Evolutionary conservation across 2,329 filamentous ascomycete species (phyloP).

Genomic region (Epichloe sibirici): DNA sequence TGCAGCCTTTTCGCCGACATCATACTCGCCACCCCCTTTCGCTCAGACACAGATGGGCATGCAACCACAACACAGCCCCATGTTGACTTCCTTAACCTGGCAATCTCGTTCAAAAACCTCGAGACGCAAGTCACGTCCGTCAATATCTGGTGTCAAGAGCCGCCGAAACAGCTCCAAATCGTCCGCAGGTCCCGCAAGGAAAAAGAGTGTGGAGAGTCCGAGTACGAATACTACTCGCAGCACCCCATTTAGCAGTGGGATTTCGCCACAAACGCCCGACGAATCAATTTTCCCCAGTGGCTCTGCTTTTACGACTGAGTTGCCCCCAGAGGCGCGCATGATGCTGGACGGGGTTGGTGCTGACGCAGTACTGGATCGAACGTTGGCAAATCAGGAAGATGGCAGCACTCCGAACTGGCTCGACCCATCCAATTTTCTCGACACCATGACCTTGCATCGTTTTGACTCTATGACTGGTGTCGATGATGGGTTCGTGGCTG

Average conservation of each 20-base stretch:
- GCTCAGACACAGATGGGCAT: not conserved
- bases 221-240: not conserved
- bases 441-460: constrained; percentile 1
- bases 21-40: not conserved
- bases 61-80: not conserved
- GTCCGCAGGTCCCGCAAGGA: not conserved
- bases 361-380: constrained; percentile 13
- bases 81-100: not conserved
- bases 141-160: not conserved
- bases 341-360: constrained; percentile 22
- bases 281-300: constrained; percentile 7
- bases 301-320: constrained; percentile 29
- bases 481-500: constrained; percentile 2
- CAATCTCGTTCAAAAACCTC: not conserved
- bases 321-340: constrained; percentile 31
- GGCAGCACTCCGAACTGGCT: not conserved
- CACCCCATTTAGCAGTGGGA: constrained; percentile 5
- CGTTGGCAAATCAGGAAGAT: constrained; percentile 9
- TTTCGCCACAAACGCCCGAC: constrained; percentile 10
- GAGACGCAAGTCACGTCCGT: not conserved
- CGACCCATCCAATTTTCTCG: not conserved
- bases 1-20: not conserved
- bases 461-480: not conserved
- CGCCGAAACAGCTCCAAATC: constrained; percentile 4
- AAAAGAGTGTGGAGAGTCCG: not conserved